Conservation (phyloP, 1,284 basidiomycete genomes). For the Cryptococcus sp. region DNA sequence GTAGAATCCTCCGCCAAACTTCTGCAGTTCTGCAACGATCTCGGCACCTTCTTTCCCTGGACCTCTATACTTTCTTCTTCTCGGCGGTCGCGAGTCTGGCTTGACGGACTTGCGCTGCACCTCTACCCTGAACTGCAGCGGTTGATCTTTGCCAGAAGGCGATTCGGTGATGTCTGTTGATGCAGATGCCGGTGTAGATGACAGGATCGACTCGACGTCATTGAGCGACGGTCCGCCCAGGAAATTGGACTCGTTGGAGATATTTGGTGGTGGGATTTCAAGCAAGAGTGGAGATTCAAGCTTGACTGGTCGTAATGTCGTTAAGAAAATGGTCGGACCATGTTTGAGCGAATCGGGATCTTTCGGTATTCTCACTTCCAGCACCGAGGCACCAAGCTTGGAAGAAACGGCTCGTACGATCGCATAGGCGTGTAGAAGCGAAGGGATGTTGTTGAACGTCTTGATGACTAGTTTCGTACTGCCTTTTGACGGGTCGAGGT, state of each 20-base stretch:
- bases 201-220: constrained; percentile 16
- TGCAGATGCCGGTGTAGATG: background rate
- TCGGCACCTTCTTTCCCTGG: constrained; percentile 24
- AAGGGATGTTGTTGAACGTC: constrained; percentile 19
- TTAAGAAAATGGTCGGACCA: constrained; percentile 21
- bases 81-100: background rate
- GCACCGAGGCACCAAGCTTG: constrained; percentile 27
- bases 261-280: constrained; percentile 32
- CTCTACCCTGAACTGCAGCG: constrained; percentile 23
- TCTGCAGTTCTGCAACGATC: constrained; percentile 27
- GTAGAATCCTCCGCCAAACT: constrained; percentile 33
- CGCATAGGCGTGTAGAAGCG: constrained; percentile 29
- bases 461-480: constrained; percentile 24
- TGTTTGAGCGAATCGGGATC: constrained; percentile 26
- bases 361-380: constrained; percentile 26
- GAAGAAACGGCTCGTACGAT: constrained; percentile 36
- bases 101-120: constrained; percentile 3
- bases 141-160: constrained; percentile 2
- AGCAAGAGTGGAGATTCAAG: constrained; percentile 26
- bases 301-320: constrained; percentile 30
- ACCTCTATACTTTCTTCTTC: constrained; percentile 2
- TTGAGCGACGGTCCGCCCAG: constrained; percentile 23
- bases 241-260: constrained; percentile 13
- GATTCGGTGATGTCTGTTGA: background rate
- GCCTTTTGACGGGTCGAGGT: constrained; percentile 22